Evolutionary conservation across 768 basidiomycete species (phyloP), one percentile per base, ranked within the genome.

Genomic region (Agaricus subrufescens): DNA sequence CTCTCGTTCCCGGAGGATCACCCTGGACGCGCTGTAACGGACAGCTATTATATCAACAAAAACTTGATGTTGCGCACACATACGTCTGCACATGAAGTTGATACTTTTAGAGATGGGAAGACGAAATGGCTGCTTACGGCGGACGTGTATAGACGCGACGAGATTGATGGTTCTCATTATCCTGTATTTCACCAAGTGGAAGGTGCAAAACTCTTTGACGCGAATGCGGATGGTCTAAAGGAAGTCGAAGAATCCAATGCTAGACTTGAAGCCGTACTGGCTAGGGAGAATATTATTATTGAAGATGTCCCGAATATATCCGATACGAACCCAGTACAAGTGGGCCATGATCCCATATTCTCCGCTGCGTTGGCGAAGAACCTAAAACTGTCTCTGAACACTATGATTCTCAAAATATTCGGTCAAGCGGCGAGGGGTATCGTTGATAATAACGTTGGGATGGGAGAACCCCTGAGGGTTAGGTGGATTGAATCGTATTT

Each of bases 131-230:
- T 99, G 31, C 77, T 98, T 25, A 90, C 94, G 8, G 94, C 97
- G 30, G 97, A 99, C 74, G 97, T 99, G 51, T 99, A 98, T 71
- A 75, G 97, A 49, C 84, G 97, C 63, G 97, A 99, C 80, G 97
- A 98, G 72, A 98, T 99, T 59, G 97, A 99, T 73, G 81, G 83
- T 11, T 91, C 89, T 8, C 97, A 99, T 67, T 97, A 98, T 69
- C 97, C 97, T 4, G 91, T 97, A 38, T 99, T 99, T 67, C 97
- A 99, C 71, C 97, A 99, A 73, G 92, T 97, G 73, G 97, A 99
- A 67, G 97, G 96, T 30, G 93, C 94, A 11, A 75, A 85, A 31
- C 85, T 98, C 54, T 92, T 94, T 67, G 71, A 79, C 34, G 79
- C 82, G 25, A 75, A 87, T 59, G 64, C 77, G 40, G 64, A 73